Evolutionary conservation across 768 basidiomycete genomes (phyloP), one percentile per base, ranked within the genome.

Genomic region (Amanita thiersii): DNA sequence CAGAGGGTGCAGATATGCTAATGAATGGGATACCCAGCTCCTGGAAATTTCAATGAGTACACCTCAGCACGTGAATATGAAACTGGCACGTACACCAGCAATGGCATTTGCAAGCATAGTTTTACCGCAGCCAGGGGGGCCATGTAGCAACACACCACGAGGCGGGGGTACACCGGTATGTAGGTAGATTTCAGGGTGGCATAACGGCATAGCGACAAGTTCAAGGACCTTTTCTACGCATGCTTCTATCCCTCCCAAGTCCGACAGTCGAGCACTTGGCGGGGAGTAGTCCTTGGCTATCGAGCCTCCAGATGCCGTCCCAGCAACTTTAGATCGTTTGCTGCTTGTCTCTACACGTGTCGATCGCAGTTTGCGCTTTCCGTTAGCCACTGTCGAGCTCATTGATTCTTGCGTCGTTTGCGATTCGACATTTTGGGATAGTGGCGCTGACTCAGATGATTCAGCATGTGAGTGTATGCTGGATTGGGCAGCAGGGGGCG

Each of bases 91-190:
- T 54, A 92, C 93, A 42, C 96, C 96, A 34, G 93, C 93, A 45
- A 98, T 86, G 12, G 93, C 96, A 57, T 92, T 84, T 10, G 93
- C 94, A 14, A 98, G 62, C 49, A 94, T 61, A 0, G 96, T 98
- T 64, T 99, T 99, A 3, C 96, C 96, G 53, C 93, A 97, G 10
- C 94, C 96, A 0, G 94, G 92, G 4, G 96, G 94, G 1, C 96
- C 96, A 59, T 97, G 87, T 6, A 99, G 60, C 15, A 99, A 60
- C 0, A 99, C 90, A 8, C 96, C 96, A 35, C 93, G 66, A 1
- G 94, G 92, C 3, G 93, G 84, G 48, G 87, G 83, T 2, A 96
- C 85, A 1, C 96, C 94, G 0, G 91, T 93, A 49, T 92, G 85
- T 3, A 88, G 62, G 63, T 97, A 98, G 5, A 99, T 79, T 58